Conservation (phyloP, 1,139 yeast species). For the Candida mesenterica region DNA sequence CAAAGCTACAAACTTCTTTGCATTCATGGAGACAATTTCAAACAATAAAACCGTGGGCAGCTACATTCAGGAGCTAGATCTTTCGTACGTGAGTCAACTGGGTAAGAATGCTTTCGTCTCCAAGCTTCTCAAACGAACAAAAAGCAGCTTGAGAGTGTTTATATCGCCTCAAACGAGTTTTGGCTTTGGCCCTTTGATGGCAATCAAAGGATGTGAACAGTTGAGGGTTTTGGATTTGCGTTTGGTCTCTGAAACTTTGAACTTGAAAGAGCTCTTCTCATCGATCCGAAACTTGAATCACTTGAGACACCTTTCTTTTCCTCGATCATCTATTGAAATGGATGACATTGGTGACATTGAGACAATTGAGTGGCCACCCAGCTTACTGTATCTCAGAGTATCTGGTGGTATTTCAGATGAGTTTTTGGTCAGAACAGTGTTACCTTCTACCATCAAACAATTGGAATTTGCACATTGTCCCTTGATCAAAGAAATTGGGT, state of each 20-base stretch:
- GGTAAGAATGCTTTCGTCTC: constrained; percentile 95
- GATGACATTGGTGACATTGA: constrained; percentile 50
- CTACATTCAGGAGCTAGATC: constrained; percentile 57
- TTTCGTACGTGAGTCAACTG: constrained; percentile 77
- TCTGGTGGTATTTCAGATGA: constrained; percentile 90
- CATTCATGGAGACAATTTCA: constrained; percentile 71
- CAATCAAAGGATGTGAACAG: constrained; percentile 66
- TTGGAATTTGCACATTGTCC: constrained; percentile 91
- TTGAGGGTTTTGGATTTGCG: constrained; percentile 72
- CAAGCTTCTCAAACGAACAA: constrained; percentile 72
- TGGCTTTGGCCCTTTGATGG: constrained; percentile 83
- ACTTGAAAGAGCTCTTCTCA: constrained; percentile 70
- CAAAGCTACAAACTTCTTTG: constrained; percentile 62
- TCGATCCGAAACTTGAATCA: constrained; percentile 63
- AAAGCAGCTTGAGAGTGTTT: constrained; percentile 59
- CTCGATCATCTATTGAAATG: constrained; percentile 82
- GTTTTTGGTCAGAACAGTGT: constrained; percentile 61
- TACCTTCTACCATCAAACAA: constrained; percentile 70
- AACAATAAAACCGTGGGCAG: constrained; percentile 40
- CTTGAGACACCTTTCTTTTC: constrained; percentile 78
- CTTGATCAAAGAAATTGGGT: constrained; percentile 56
- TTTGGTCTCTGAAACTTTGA: constrained; percentile 89
- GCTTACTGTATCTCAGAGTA: constrained; percentile 65
- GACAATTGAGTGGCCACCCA: constrained; percentile 67
- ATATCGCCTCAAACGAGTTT: constrained; percentile 95